These are phyloP conservation scores for Aspergillus leporis DNA, from an alignment of 495 filamentous ascomycete genomes.

Conservation along the genomic window DNA sequence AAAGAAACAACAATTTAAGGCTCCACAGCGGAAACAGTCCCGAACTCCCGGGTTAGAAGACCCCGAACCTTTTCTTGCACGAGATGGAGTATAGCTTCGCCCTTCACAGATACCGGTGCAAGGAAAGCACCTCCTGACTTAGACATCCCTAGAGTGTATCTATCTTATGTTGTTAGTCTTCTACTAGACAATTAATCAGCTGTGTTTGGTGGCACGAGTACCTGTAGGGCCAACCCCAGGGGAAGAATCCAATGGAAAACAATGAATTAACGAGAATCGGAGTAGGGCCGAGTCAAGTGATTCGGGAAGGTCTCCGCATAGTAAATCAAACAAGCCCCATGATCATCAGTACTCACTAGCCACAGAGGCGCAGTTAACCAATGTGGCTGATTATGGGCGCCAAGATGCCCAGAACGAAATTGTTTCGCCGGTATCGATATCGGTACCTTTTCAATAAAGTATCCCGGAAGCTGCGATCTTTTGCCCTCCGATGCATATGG, in stretches of 20 bases:
- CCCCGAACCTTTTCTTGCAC: not conserved
- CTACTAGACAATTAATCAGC: no score
- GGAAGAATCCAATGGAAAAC: not conserved
- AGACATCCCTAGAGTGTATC: not conserved
- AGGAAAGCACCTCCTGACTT: not conserved
- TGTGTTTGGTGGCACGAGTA: no score
- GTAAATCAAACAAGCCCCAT: not conserved
- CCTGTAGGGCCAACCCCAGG: no score
- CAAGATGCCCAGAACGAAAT: conserved; percentile 12
- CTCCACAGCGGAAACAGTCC: not conserved
- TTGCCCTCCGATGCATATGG: conserved; percentile 26
- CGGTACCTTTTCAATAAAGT: not conserved
- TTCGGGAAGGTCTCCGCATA: not conserved
- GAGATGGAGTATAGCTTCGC: not conserved
- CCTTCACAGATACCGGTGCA: not conserved
- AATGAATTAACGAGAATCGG: conserved; percentile 1
- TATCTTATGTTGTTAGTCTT: no score
- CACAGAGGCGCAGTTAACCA: conserved; percentile 4
- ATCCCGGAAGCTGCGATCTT: not conserved
- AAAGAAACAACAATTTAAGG: not conserved
- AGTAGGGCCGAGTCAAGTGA: conserved; percentile 1
- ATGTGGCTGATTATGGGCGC: conserved; percentile 12
- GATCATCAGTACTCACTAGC: conserved; percentile 6
- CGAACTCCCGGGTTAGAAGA: not conserved
- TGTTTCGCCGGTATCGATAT: not conserved